These are phyloP conservation scores for Diaporthe citrichinensis DNA, from an alignment of 2,329 filamentous ascomycete species.

Conservation along the genomic window DNA sequence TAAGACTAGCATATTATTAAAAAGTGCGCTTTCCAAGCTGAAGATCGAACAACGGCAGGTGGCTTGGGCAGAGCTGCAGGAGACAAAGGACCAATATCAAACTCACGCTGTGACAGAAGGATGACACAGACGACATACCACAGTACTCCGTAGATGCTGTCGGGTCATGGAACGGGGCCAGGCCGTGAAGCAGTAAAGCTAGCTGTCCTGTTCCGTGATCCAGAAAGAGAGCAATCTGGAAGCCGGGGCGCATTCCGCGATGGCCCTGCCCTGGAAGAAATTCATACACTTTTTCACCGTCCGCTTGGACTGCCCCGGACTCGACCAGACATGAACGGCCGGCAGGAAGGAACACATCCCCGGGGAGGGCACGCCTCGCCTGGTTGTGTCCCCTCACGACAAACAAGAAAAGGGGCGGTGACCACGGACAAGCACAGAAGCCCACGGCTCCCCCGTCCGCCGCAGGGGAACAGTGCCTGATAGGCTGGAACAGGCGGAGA, in stretches of 20 bases:
- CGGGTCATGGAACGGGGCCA: background rate
- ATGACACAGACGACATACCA: background rate
- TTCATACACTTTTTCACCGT: background rate
- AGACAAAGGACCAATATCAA: slow-evolving; percentile 11
- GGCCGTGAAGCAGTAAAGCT: background rate
- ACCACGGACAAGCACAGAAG: background rate
- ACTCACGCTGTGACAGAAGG: background rate
- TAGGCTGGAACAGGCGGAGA: slow-evolving; percentile 13
- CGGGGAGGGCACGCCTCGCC: background rate
- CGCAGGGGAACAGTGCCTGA: background rate
- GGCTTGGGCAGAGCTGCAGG: background rate
- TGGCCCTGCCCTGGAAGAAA: slow-evolving; percentile 2
- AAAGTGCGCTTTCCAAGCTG: background rate
- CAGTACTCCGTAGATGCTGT: too few species aligned
- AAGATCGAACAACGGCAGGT: too few species aligned
- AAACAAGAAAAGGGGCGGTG: slow-evolving; percentile 2
- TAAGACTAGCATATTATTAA: background rate
- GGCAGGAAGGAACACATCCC: background rate
- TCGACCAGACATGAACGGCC: background rate
- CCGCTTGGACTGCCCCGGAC: background rate
- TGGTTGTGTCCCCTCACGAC: background rate
- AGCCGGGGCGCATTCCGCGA: slow-evolving; percentile 13
- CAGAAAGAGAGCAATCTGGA: background rate
- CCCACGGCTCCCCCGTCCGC: background rate
- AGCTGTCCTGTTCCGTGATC: background rate